These are phyloP conservation scores for Colletotrichum sp. DNA, from an alignment of 2,329 filamentous ascomycete species.

Conservation along the genomic window DNA sequence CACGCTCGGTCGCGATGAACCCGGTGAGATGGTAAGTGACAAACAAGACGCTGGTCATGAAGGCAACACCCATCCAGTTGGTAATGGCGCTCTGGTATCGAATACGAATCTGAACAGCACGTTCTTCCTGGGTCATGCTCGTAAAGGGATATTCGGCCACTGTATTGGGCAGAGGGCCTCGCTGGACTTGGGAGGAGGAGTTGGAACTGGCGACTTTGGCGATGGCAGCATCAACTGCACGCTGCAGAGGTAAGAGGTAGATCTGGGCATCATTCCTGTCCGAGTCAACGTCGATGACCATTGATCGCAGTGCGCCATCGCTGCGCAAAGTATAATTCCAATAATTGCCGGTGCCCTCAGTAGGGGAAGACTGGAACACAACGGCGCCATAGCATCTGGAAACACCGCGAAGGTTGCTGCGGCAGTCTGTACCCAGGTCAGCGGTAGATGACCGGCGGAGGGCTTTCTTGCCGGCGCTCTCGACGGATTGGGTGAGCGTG, in stretches of 20 bases:
- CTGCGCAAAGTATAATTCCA: conserved; percentile 90
- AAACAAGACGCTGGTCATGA: conserved; percentile 80
- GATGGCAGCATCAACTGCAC: conserved; percentile 78
- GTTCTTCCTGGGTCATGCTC: conserved; percentile 69
- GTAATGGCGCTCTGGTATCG: conserved; percentile 76
- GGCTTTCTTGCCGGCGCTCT: conserved; percentile 58
- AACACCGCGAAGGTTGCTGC: conserved; percentile 67
- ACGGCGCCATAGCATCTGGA: conserved; percentile 76
- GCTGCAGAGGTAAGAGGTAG: conserved; percentile 80
- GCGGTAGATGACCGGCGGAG: conserved; percentile 56
- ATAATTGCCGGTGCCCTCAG: conserved; percentile 64
- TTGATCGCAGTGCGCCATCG: conserved; percentile 72
- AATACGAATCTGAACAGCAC: conserved; percentile 66
- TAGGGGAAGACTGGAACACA: conserved; percentile 77
- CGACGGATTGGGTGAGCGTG: conserved; percentile 61
- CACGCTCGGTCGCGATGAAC: conserved; percentile 83
- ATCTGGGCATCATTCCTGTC: conserved; percentile 75
- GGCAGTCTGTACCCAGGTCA: conserved; percentile 67
- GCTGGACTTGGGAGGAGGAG: background rate
- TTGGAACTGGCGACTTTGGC: conserved; percentile 44
- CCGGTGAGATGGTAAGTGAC: conserved; percentile 88
- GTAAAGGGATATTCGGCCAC: conserved; percentile 81
- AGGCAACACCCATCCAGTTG: conserved; percentile 77
- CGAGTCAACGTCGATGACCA: conserved; percentile 66
- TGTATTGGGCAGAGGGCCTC: conserved; percentile 41